A percentile compares a stretch with the other conserved stretches of the same genome.
These are phyloP conservation scores for Omphalotus olearius DNA, from an alignment of 1,284 basidiomycete species.

Conservation along the genomic window DNA sequence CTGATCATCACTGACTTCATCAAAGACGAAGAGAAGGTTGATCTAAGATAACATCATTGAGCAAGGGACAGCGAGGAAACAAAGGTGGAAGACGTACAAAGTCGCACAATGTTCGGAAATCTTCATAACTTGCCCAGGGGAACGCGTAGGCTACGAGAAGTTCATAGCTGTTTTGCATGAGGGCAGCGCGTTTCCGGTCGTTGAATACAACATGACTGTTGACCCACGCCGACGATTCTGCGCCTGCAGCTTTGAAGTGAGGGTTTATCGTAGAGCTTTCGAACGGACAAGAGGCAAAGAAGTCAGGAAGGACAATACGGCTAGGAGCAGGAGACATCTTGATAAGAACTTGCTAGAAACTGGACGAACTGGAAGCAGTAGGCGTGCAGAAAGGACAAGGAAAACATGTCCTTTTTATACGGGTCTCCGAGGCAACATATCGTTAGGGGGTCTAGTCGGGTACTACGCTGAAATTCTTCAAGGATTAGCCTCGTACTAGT, in stretches of 20 bases:
- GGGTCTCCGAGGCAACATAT: neutral
- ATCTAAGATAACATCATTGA: slow-evolving; percentile 13
- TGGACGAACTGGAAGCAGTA: neutral
- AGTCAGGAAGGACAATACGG: slow-evolving; percentile 51
- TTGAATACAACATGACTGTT: slow-evolving; percentile 56
- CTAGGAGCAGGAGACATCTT: neutral
- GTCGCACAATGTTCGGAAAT: slow-evolving; percentile 59
- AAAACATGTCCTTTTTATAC: slow-evolving; percentile 6
- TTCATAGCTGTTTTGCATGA: slow-evolving; percentile 56
- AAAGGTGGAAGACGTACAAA: slow-evolving; percentile 32
- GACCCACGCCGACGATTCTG: slow-evolving; percentile 59
- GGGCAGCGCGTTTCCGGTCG: slow-evolving; percentile 56
- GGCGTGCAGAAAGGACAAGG: neutral
- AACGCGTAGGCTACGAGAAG: slow-evolving; percentile 61
- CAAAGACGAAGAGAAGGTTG: slow-evolving; percentile 63
- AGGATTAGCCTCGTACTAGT: too few species aligned
- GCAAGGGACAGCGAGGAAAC: neutral
- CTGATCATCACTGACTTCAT: slow-evolving; percentile 70
- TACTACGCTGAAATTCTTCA: too few species aligned
- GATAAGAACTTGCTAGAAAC: neutral
- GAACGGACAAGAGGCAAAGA: slow-evolving; percentile 45
- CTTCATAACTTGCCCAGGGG: slow-evolving; percentile 52
- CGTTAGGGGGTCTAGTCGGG: too few species aligned
- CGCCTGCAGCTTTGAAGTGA: slow-evolving; percentile 48
- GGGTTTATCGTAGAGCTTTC: slow-evolving; percentile 45